These are phyloP conservation scores for Rutstroemia sp. DNA, from an alignment of 2,329 filamentous ascomycete species.

Conservation along the genomic window DNA sequence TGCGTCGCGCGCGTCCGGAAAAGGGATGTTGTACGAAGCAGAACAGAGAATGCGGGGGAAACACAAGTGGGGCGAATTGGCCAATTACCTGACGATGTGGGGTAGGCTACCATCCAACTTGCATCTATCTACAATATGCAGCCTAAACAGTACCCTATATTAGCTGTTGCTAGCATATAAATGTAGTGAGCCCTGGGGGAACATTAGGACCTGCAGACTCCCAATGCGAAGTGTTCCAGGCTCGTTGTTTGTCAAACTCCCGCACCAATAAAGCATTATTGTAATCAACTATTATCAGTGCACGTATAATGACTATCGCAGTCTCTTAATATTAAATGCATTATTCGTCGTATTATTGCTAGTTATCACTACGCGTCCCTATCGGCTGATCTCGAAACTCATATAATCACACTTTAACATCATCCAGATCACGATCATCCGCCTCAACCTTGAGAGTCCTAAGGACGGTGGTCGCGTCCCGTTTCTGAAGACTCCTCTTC, in stretches of 20 bases:
- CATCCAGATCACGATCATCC: background rate
- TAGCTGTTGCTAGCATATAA: too few relatives aligned
- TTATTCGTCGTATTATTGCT: too few relatives aligned
- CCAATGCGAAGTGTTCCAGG: too few relatives aligned
- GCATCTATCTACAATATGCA: too few relatives aligned
- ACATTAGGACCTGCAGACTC: too few relatives aligned
- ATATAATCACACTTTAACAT: background rate
- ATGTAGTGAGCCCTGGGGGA: too few relatives aligned
- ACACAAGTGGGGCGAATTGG: background rate
- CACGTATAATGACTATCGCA: too few relatives aligned
- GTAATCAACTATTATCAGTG: too few relatives aligned
- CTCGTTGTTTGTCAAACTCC: too few relatives aligned
- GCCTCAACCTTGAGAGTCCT: slow-evolving; percentile 23
- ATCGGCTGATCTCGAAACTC: background rate
- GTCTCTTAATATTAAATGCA: background rate
- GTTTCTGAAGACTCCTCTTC: slow-evolving; percentile 29
- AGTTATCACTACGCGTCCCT: background rate
- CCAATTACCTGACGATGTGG: background rate
- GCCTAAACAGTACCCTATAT: background rate
- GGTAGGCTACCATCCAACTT: background rate
- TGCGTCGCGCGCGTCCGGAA: too few relatives aligned
- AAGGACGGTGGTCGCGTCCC: slow-evolving; percentile 37
- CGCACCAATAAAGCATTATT: too few relatives aligned
- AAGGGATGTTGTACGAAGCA: too few relatives aligned
- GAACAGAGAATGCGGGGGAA: background rate